Evolutionary conservation across 106 monocot species (phyloP).

Genomic region (Allium sativum): DNA sequence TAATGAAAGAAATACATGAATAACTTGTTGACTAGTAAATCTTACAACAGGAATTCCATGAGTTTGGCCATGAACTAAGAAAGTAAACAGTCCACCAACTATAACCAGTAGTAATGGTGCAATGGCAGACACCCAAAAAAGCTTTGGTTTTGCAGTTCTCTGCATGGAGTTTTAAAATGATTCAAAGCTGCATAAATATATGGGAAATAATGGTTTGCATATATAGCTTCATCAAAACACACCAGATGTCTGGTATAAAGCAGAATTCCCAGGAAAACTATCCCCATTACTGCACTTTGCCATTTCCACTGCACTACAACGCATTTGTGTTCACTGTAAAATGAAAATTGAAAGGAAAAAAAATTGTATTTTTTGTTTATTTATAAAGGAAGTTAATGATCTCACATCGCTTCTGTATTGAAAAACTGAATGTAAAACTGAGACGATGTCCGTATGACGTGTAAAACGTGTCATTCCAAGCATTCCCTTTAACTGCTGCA

Average conservation of each 20-base stretch:
- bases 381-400: neutral
- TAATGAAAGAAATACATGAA: no score
- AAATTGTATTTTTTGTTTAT: neutral
- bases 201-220: no score
- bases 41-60: conserved; percentile 69
- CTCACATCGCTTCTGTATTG: conserved; percentile 9
- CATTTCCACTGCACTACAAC: conserved; percentile 59
- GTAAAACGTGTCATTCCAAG: conserved; percentile 21
- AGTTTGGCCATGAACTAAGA: conserved; percentile 31
- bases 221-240: conserved; percentile 8
- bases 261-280: conserved; percentile 48
- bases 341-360: neutral
- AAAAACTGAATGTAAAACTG: conserved; percentile 14
- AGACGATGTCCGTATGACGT: conserved; percentile 11
- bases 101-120: conserved; percentile 58
- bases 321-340: neutral
- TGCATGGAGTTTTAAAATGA: conserved; percentile 8
- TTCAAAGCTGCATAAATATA: no score
- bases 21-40: no score
- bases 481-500: conserved; percentile 27
- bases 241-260: conserved; percentile 47
- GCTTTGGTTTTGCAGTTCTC: conserved; percentile 41
- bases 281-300: conserved; percentile 61
- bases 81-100: conserved; percentile 49
- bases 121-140: conserved; percentile 75